A percentile compares a stretch with the other conserved stretches of the same genome.
Conservation (phyloP, 805 yeast species). For the Starmerella sirachaensis region DNA sequence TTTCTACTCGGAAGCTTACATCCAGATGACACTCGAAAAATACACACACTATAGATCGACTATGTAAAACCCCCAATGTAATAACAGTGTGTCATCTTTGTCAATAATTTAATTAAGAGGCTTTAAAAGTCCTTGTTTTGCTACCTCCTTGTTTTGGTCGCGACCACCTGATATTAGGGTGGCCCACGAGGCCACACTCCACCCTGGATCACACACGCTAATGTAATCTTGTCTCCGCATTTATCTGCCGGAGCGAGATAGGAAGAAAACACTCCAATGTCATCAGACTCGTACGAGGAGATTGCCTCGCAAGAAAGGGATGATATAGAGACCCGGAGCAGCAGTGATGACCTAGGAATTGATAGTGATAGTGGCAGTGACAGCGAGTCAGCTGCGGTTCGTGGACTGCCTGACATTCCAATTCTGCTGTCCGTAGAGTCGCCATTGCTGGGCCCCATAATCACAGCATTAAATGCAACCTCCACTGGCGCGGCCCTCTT, state of each 20-base stretch:
- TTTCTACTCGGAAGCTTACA: conserved; percentile 27
- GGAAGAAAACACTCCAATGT: no score
- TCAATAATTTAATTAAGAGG: no score
- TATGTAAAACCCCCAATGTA: no score
- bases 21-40: conserved; percentile 23
- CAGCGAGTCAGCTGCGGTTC: not conserved
- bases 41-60: not conserved
- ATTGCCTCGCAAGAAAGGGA: not conserved
- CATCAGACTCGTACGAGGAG: no score
- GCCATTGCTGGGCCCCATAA: conserved; percentile 7
- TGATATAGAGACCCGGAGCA: not conserved
- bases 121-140: no score
- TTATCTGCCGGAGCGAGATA: no score
- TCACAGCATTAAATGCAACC: conserved; percentile 10
- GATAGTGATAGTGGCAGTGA: conserved; percentile 2
- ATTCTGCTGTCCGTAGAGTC: conserved; percentile 6
- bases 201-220: no score
- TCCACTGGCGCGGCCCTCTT: not conserved
- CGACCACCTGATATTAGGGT: no score
- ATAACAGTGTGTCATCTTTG: no score
- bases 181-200: no score
- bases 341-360: not conserved
- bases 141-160: no score
- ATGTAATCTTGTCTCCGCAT: no score
- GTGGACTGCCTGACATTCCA: not conserved